Evolutionary conservation across 2,329 filamentous ascomycete species (phyloP).

Genomic region (Coleophoma eucalyptorum): DNA sequence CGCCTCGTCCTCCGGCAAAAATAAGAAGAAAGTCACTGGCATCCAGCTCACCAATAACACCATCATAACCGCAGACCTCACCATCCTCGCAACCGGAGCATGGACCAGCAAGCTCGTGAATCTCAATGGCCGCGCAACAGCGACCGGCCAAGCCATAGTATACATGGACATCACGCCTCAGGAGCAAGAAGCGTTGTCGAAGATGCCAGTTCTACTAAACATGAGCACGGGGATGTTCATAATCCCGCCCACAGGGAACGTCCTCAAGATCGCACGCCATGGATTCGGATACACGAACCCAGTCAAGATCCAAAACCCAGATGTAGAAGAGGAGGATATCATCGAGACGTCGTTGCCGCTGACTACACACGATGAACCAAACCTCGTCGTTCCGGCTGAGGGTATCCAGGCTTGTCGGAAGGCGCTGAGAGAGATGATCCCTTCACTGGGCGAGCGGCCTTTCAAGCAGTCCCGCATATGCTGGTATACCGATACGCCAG

Average conservation of each 20-base stretch:
- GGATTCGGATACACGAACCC: conserved; percentile 52
- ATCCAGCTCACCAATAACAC: conserved; percentile 48
- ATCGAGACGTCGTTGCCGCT: conserved; percentile 13
- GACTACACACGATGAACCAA: conserved; percentile 16
- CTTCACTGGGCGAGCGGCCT: conserved; percentile 45
- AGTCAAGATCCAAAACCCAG: conserved; percentile 16
- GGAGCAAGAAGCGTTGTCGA: conserved; percentile 62
- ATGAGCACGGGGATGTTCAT: conserved; percentile 69
- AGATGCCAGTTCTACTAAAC: conserved; percentile 71
- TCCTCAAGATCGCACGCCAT: conserved; percentile 59
- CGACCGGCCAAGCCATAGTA: conserved; percentile 77
- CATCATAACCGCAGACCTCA: conserved; percentile 61
- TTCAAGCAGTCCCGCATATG: conserved; percentile 52
- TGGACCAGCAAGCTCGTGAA: conserved; percentile 81
- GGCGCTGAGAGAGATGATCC: conserved; percentile 40
- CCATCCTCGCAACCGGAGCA: conserved; percentile 79
- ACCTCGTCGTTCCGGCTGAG: conserved; percentile 16
- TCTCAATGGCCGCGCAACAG: conserved; percentile 68
- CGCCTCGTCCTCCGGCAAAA: conserved; percentile 3
- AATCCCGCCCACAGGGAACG: conserved; percentile 57
- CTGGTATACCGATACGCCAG: conserved; percentile 63
- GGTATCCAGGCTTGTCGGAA: conserved; percentile 15
- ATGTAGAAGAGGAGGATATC: neutral
- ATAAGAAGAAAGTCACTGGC: conserved; percentile 44
- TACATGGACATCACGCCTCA: conserved; percentile 71